Base-by-base conservation (phyloP, 2,329 filamentous ascomycete species). In the Myotisia sp. region DNA sequence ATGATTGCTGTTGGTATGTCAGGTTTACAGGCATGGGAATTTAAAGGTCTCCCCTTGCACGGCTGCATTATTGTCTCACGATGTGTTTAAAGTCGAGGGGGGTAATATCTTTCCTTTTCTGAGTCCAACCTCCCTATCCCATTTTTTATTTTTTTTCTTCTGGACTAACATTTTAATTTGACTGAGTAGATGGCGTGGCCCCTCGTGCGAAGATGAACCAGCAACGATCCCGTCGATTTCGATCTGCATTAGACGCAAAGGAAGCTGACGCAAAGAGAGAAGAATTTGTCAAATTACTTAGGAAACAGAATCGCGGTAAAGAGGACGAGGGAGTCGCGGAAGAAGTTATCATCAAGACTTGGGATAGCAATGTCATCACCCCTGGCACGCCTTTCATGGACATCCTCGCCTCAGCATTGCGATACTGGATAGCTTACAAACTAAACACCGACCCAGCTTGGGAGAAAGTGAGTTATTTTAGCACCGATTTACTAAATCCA, bases 171-270 rank as follows among this genome's bases (percentile, higher is more conserved):
- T 34, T 33, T 54, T 64, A 40, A 59, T 38, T 36, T 28, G 33
- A 27, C 32, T 37, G 29, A 23, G 26, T 41, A 85, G 90, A 98
- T 62, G 90, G 90, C 54, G 90, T 98, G 44, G 90, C 90, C 3
- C 92, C 90, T 29, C 80, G 90, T 56, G 92, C 92, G 39, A 98
- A 98, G 62, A 98, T 98, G 90, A 98, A 98, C 56, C 92, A 98
- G 56, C 90, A 98, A 62, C 83, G 90, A 42, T 92, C 90, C 26
- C 75, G 90, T 58, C 83, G 90, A 50, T 98, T 98, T 62, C 79
- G 90, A 42, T 81, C 87, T 14, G 90, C 86, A 2, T 84, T 87
- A 55, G 90, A 98, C 55, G 90, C 90, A 10, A 77, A 84, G 52
- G 85, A 95, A 55, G 93, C 94, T 54, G 85, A 92, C 51, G 76